Percentiles rank a stretch among this genome's conserved stretches.
Conservation (phyloP, 2,329 filamentous ascomycete species). For the Apiospora hydei region DNA sequence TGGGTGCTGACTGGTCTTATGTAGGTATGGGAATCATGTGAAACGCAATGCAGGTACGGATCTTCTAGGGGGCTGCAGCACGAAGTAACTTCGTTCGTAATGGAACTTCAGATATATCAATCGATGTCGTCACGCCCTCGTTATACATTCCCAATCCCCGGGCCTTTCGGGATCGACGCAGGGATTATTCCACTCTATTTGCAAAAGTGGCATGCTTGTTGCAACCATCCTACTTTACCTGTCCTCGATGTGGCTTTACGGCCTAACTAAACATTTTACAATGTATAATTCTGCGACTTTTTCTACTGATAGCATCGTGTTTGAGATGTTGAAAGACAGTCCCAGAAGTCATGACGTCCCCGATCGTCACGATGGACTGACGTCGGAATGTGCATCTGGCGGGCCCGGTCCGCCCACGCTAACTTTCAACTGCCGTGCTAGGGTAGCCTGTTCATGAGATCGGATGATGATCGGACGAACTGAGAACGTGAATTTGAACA, state of each 20-base stretch:
- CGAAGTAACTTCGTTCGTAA: background rate
- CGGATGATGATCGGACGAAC: background rate
- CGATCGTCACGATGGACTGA: background rate
- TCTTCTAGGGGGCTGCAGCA: too few relatives aligned
- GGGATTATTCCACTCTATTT: background rate
- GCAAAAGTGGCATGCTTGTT: background rate
- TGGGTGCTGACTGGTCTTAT: background rate
- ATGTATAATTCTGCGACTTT: too few relatives aligned
- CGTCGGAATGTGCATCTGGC: background rate
- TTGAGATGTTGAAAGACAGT: too few relatives aligned
- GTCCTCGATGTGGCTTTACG: too few relatives aligned
- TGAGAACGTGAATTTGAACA: background rate
- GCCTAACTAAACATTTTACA: too few relatives aligned
- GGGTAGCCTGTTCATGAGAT: background rate
- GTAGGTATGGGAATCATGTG: background rate
- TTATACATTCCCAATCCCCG: slow-evolving; percentile 22
- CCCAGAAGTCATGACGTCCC: too few relatives aligned
- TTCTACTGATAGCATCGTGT: too few relatives aligned
- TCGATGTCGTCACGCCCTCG: slow-evolving; percentile 25
- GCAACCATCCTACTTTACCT: too few relatives aligned
- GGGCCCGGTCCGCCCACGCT: background rate
- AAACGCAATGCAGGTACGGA: background rate
- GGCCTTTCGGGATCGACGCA: slow-evolving; percentile 25
- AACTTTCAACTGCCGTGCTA: background rate
- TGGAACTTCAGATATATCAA: too few relatives aligned